Base-by-base conservation (phyloP, 306 rosid species). In the Vigna unguiculata region DNA sequence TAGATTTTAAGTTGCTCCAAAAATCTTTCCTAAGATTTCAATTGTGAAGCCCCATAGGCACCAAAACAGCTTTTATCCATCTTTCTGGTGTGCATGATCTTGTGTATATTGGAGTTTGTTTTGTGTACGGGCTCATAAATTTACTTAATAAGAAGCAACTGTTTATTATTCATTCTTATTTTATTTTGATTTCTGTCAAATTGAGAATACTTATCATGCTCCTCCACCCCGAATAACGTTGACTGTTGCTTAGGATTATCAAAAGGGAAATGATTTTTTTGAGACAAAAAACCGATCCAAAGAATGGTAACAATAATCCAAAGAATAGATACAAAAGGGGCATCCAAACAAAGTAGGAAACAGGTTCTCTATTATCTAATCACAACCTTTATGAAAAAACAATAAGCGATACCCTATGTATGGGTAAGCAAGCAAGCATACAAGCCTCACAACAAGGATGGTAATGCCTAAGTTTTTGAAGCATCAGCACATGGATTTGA, bases 311-410 rank as follows among this genome's bases (percentile, higher is more conserved):
- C 40, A 74, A 66, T 24, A 68, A 61, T 53, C 16, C 54, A 77
- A 57, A 54, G 74, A 73, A 55, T 70, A 67, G 67, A 64, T 74
- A 53, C 76, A 80, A 78, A 79, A 68, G 79, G 68, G 82, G 88
- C 85, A 84, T 84, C 87, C 86, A 48, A 82, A 66, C 81, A 84
- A 82, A 77, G 77, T n/a, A 77, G 24, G n/a, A 17, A 84, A 69
- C 20, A 34, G 10, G 71, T 72, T 67, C 69, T 66, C 30, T 73
- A 17, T 78, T 21, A 66, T 84, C 78, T 78, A 80, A 84, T 85
- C 83, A 78, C 71, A 73, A 65, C 34, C 71, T 75, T 71, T 67
- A 20, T 22, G 81, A 80, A 83, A 80, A 83, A 86, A 28, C 32
- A 28, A 76, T 78, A 75, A 79, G 89, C 43, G 80, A 84, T 62